A percentile compares a stretch with the other conserved stretches of the same genome.
Conservation (phyloP, 257 asterid species). For the Solanum phureja region DNA sequence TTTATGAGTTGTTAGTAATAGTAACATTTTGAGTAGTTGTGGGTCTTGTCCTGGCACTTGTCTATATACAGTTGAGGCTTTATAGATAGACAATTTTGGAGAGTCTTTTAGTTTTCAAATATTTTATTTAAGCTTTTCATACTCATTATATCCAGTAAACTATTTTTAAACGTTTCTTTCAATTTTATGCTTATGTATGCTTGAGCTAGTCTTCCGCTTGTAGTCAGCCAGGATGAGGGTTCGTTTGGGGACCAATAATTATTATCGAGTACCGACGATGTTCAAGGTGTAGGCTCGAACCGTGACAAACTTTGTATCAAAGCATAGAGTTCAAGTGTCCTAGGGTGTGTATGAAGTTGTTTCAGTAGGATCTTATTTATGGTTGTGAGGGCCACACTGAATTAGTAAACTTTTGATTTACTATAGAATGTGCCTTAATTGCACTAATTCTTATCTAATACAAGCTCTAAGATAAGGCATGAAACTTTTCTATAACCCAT, state of each 20-base stretch:
- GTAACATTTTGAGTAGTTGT: background rate
- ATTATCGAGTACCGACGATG: rapidly evolving
- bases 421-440: background rate
- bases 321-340: background rate
- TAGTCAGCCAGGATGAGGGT: too few species aligned
- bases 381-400: rapidly evolving
- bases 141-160: background rate
- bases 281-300: background rate
- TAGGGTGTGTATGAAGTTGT: background rate
- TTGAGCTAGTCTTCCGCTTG: background rate
- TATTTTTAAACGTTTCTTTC: background rate
- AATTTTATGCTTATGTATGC: background rate
- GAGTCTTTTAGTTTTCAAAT: background rate
- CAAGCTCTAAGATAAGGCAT: background rate
- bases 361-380: background rate
- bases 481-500: background rate
- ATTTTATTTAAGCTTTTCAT: background rate
- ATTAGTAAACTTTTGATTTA: too few species aligned
- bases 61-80: background rate
- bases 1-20: background rate
- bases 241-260: too few species aligned
- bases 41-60: background rate
- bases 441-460: background rate
- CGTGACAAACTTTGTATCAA: background rate
- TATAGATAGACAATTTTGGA: background rate